phyloP scores from a whole-genome alignment of 371 early-diverging fungal genomes.

The Mucor indicus region DNA sequence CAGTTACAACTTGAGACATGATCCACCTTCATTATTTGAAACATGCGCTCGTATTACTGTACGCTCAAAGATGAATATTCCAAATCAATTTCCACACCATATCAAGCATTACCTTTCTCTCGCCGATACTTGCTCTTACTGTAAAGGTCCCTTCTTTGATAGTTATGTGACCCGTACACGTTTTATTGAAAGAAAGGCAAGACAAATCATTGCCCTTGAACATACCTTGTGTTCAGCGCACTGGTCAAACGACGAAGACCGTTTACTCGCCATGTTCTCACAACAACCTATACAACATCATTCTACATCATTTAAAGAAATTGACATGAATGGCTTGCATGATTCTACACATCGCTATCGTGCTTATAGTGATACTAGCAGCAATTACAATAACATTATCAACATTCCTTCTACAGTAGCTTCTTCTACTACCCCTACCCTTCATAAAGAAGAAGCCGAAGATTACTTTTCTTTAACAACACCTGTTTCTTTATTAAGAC shows the following conservation, averaged over 20 bases:
- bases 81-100: conserved; percentile 44
- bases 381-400: neutral
- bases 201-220: conserved; percentile 21
- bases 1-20: conserved; percentile 11
- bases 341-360: conserved; percentile 6
- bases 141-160: conserved; percentile 83
- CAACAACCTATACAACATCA: neutral
- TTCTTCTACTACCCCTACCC: neutral
- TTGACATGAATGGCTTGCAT: conserved; percentile 21
- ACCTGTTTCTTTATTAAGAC: conserved; percentile 18
- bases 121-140: conserved; percentile 72
- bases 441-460: neutral
- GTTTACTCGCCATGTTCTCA: conserved; percentile 24
- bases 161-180: conserved; percentile 50
- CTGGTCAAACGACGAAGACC: conserved; percentile 25
- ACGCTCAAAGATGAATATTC: conserved; percentile 56
- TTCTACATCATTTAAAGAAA: neutral
- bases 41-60: conserved; percentile 71
- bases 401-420: neutral
- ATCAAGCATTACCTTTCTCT: conserved; percentile 62
- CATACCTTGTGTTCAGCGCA: conserved; percentile 28
- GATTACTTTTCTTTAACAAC: neutral
- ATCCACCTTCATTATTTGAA: conserved; percentile 63
- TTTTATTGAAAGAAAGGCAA: conserved; percentile 58
- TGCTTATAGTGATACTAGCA: conserved; percentile 18